Evolutionary conservation across 371 early-diverging fungal genomes (phyloP), one percentile per base, ranked within the genome.

Genomic region (Thermomucor indicae-seudaticae): DNA sequence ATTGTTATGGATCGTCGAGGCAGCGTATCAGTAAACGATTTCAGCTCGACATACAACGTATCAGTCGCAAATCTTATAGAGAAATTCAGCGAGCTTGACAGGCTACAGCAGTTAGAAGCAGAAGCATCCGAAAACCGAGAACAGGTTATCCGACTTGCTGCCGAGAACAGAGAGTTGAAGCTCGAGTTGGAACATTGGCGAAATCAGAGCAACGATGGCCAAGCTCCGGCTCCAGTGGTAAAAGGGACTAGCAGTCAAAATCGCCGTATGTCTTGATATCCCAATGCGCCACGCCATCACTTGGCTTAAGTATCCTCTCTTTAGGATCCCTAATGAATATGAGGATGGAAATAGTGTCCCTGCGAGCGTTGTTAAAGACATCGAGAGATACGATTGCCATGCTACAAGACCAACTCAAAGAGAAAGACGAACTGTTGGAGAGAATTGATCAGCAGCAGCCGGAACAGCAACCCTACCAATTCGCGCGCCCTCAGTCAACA

Each of bases 1-100:
- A 79, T 92, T 5, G 90, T 92, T 1, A 78, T 91, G 64, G 90
- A 93, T 49, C 74, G 88, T 14, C 81, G 86, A 41, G 67, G 72
- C 2, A 93, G 53, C 73, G 88, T 19, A 78, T 84, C 49, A 10
- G 32, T 37, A 11, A 24, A 38, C 1, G 61, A 61, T 23, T 51
- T 61, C 29, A 49, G 40, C n/a, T 47, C 55, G 6, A 52, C 56
- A 4, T 61, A 49, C 28, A 53, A 53, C 24, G 56, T 61, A 43
- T 76, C 77, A 47, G 76, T 75, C 2, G 67, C 62, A 17, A 64
- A 59, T 14, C 72, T 92, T 48, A 75, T 92, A 24, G 74, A 83
- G 47, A 83, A 84, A 49, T 84, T 92, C 32, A 85, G 85, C 12
- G 86, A 89, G 49, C 76, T 88, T 27, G 92, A 92, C 55, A 83